These are phyloP conservation scores for Arthroderma sp. DNA, from an alignment of 2,329 filamentous ascomycete genomes.

Conservation along the genomic window DNA sequence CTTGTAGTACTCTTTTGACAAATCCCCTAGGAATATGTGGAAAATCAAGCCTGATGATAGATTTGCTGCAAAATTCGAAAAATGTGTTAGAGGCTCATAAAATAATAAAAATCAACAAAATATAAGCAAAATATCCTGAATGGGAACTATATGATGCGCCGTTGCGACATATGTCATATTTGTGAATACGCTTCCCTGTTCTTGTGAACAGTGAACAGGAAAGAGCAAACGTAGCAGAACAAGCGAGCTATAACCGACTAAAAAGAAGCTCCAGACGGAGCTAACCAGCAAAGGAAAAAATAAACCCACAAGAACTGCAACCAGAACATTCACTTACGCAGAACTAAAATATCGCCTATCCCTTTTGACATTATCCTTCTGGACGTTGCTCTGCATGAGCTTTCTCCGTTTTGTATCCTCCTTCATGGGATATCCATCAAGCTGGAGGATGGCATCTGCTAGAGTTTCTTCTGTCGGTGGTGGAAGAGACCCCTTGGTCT, in stretches of 20 bases:
- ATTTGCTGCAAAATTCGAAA: constrained; percentile 3
- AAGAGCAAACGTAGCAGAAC: too few species aligned
- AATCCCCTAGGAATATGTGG: constrained; percentile 23
- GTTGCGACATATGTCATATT: too few species aligned
- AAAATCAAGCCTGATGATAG: constrained; percentile 19
- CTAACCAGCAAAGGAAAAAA: too few species aligned
- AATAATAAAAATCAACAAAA: too few species aligned
- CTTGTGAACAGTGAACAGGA: too few species aligned
- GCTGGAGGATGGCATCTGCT: constrained; percentile 30
- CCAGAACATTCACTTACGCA: constrained; percentile 11
- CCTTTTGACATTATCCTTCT: constrained; percentile 16
- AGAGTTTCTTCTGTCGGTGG: constrained; percentile 19
- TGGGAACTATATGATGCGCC: too few species aligned
- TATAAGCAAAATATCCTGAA: too few species aligned
- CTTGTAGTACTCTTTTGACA: constrained; percentile 13
- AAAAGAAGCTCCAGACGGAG: too few species aligned
- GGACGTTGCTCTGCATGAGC: constrained; percentile 16
- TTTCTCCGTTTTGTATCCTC: constrained; percentile 27
- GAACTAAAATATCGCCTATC: constrained; percentile 11
- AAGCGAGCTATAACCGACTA: too few species aligned
- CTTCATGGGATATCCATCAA: constrained; percentile 31
- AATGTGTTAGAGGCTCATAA: too few species aligned
- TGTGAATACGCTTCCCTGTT: too few species aligned
- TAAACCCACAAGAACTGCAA: too few species aligned
- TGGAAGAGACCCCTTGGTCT: not conserved